Conservation (phyloP, 352 stramenopile species). For the Phytophthora megakarya region DNA sequence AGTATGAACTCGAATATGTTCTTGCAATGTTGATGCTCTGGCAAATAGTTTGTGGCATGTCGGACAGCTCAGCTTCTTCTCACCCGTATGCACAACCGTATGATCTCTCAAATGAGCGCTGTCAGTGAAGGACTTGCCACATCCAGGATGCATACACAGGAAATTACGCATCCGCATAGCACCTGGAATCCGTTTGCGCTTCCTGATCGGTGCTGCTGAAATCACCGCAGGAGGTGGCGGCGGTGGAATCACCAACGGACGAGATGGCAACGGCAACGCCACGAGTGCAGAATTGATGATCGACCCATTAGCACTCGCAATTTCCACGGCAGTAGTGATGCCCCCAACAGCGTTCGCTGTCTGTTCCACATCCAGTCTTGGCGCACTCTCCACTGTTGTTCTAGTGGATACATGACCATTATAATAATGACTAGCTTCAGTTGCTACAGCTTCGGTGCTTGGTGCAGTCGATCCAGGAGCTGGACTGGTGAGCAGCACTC, state of each 20-base stretch:
- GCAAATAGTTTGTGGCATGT: slow-evolving; percentile 60
- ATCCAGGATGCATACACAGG: slow-evolving; percentile 66
- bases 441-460: slow-evolving; percentile 8
- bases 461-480: slow-evolving; percentile 7
- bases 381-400: slow-evolving; percentile 7
- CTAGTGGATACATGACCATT: slow-evolving; percentile 17
- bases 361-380: slow-evolving; percentile 14
- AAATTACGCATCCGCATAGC: slow-evolving; percentile 71
- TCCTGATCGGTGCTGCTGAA: slow-evolving; percentile 20
- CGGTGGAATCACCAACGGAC: slow-evolving; percentile 20
- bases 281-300: slow-evolving; percentile 16
- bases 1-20: slow-evolving; percentile 73
- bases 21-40: slow-evolving; percentile 58
- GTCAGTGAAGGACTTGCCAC: slow-evolving; percentile 72
- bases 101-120: slow-evolving; percentile 72
- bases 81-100: slow-evolving; percentile 74
- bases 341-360: slow-evolving; percentile 10
- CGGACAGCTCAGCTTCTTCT: slow-evolving; percentile 60
- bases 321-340: slow-evolving; percentile 8
- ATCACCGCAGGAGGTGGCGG: slow-evolving; percentile 9
- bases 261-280: slow-evolving; percentile 12
- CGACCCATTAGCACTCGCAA: slow-evolving; percentile 10
- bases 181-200: slow-evolving; percentile 47
- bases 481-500: slow-evolving; percentile 20
- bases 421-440: slow-evolving; percentile 18